A percentile compares a stretch with the other conserved stretches of the same genome.
Conservation (phyloP, 2,329 filamentous ascomycete genomes). For the Cladosporium phlei region DNA sequence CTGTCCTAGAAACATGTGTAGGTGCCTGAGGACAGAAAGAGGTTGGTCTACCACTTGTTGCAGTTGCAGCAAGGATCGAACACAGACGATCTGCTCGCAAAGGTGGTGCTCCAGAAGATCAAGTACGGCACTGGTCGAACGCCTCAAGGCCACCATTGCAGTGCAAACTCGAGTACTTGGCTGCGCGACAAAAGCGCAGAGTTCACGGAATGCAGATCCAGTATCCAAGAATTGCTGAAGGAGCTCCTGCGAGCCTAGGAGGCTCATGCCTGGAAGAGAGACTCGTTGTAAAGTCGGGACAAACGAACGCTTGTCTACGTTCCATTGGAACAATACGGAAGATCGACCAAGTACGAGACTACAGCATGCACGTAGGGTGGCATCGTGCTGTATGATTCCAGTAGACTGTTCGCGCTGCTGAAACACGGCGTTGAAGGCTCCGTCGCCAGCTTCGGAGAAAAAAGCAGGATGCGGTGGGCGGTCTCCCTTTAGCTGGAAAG, state of each 20-base stretch:
- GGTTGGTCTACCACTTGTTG: constrained; percentile 40
- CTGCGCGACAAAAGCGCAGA: constrained; percentile 16
- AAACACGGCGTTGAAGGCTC: constrained; percentile 61
- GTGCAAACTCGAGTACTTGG: constrained; percentile 24
- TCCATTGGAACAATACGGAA: constrained; percentile 65
- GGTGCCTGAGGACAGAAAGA: constrained; percentile 18
- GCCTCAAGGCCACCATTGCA: constrained; percentile 39
- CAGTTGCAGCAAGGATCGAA: constrained; percentile 38
- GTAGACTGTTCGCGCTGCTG: constrained; percentile 39
- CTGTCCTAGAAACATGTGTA: constrained; percentile 13
- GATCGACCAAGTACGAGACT: constrained; percentile 65
- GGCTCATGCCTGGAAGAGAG: constrained; percentile 48
- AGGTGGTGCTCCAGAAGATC: constrained; percentile 39
- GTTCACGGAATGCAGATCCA: constrained; percentile 29
- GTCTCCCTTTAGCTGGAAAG: constrained; percentile 41
- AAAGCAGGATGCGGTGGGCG: constrained; percentile 47
- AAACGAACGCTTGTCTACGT: constrained; percentile 51
- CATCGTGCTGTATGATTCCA: constrained; percentile 34
- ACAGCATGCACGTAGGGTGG: constrained; percentile 51
- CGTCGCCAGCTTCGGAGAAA: constrained; percentile 64
- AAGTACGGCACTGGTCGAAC: constrained; percentile 36
- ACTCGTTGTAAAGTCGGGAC: constrained; percentile 40
- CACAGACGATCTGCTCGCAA: constrained; percentile 23
- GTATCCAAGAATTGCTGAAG: constrained; percentile 40
- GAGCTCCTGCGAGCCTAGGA: constrained; percentile 49